Percentiles rank a stretch among this genome's conserved stretches.
Evolutionary conservation across 2,329 filamentous ascomycete species (phyloP).

Genomic region (Macrophomina pseudophaseolina): DNA sequence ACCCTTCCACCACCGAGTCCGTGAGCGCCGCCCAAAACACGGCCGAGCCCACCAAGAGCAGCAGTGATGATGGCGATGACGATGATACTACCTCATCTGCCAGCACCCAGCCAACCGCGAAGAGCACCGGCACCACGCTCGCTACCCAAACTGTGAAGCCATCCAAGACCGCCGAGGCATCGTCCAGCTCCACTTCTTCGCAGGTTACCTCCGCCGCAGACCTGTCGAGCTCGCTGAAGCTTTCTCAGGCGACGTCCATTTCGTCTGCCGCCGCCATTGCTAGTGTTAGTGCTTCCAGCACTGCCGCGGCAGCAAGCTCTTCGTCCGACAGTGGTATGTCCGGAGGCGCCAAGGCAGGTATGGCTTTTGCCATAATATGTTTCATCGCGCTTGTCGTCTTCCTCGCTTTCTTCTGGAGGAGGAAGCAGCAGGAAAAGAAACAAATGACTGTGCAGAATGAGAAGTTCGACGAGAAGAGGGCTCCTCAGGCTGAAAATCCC

Average conservation of each 20-base stretch:
- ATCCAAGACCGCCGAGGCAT: slow-evolving; percentile 30
- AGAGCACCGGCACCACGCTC: slow-evolving; percentile 26
- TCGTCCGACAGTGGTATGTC: slow-evolving; percentile 47
- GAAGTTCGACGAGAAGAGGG: slow-evolving; percentile 39
- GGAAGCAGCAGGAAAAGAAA: slow-evolving; percentile 67
- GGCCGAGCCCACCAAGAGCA: slow-evolving; percentile 16
- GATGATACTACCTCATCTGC: slow-evolving; percentile 4
- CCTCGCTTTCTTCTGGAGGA: slow-evolving; percentile 61
- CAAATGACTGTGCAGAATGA: slow-evolving; percentile 45
- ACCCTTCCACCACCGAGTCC: neutral
- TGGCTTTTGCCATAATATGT: slow-evolving; percentile 80
- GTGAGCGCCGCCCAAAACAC: slow-evolving; percentile 4
- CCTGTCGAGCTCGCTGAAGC: slow-evolving; percentile 2
- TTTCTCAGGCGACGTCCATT: slow-evolving; percentile 32
- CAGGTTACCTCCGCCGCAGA: slow-evolving; percentile 13
- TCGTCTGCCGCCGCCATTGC: slow-evolving; percentile 39
- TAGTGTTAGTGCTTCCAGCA: slow-evolving; percentile 32
- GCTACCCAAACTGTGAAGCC: slow-evolving; percentile 29
- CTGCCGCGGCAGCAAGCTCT: slow-evolving; percentile 34
- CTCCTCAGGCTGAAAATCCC: slow-evolving; percentile 2
- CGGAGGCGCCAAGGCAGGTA: slow-evolving; percentile 71
- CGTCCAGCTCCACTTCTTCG: slow-evolving; percentile 18
- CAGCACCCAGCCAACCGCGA: slow-evolving; percentile 8
- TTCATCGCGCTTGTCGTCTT: slow-evolving; percentile 70
- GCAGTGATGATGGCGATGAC: neutral